Conservation (phyloP, 306 rosid species). For the Alnus glutinosa region DNA sequence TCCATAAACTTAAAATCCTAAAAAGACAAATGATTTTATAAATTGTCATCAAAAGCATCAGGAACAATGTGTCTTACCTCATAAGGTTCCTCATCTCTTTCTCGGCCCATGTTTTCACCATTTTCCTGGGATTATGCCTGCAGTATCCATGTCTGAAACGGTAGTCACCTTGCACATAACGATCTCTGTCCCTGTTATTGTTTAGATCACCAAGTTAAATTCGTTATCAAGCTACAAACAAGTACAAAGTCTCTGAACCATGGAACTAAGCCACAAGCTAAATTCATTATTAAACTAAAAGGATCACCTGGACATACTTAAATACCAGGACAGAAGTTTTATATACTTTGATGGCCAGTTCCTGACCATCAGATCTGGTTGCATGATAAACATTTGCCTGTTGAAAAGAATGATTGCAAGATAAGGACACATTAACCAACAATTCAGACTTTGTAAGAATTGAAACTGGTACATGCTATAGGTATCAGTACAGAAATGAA, state of each 20-base stretch:
- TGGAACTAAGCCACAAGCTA: not conserved
- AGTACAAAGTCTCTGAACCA: not conserved
- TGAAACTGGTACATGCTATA: constrained; percentile 4
- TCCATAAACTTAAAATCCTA: not conserved
- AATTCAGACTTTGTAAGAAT: not conserved
- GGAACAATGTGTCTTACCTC: constrained; percentile 50
- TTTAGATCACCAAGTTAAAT: constrained; percentile 23
- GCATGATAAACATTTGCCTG: constrained; percentile 99
- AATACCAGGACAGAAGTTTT: constrained; percentile 86
- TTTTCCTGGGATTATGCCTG: constrained; percentile 89
- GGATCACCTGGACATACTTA: constrained; percentile 51
- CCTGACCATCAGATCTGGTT: constrained; percentile 76
- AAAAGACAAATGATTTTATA: no score
- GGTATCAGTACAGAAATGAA: constrained; percentile 1
- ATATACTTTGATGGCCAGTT: constrained; percentile 83
- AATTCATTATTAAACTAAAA: constrained; percentile 24
- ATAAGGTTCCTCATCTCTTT: constrained; percentile 89
- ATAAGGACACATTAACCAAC: constrained; percentile 6
- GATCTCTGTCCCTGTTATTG: constrained; percentile 82
- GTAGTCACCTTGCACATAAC: constrained; percentile 91
- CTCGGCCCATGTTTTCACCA: constrained; percentile 99
- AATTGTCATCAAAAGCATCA: not conserved
- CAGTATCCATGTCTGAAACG: constrained; percentile 88
- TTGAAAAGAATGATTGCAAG: constrained; percentile 16
- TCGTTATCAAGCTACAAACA: constrained; percentile 16